Evolutionary conservation across 352 stramenopile species (phyloP), one percentile per base, ranked within the genome.

Genomic region (Achlya hypogyna): DNA sequence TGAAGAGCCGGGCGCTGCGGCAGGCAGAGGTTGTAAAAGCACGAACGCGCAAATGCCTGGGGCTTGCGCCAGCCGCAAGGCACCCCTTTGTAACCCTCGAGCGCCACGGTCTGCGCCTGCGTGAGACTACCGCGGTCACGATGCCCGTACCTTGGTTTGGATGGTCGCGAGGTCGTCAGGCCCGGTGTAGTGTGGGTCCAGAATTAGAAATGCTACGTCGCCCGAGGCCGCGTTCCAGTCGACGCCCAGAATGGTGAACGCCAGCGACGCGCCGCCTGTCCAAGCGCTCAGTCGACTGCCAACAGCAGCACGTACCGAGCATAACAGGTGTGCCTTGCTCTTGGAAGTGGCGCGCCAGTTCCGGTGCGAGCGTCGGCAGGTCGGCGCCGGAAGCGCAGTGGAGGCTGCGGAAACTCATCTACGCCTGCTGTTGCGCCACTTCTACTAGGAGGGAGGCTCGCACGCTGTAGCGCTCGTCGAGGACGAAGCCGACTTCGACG

Each of bases 101-200:
- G 73, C 8, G 32, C 5, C 20, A 85, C 68, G 18, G 71, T 74
- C 51, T 69, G 53, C n/a, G n/a, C 20, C 5, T 14, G 35, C 32
- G 51, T 65, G 28, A 65, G 25, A 64, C 8, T 27, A 4, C 10
- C 3, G 9, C 3, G 38, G 28, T 27, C 23, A 67, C 12, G 45
- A 38, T 35, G 23, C 5, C 23, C 22, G 4, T 66, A 69, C 72
- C 49, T 88, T 78, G 63, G 73, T 78, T 73, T 90, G 82, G 65
- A 95, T 89, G 12, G 73, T 74, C 3, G 64, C 40, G 51, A 93
- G 53, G 31, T 92, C 79, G n/a, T 94, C 85, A 20, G 60, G 53
- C 14, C 85, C 84, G 6, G 70, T 77, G 67, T 95, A 95, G 64
- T 94, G 86, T 51, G 86, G 86, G 63, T 95, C 86, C 9, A 95